phyloP scores from a whole-genome alignment of 768 basidiomycete species.

The Sarcodon aspratus region DNA sequence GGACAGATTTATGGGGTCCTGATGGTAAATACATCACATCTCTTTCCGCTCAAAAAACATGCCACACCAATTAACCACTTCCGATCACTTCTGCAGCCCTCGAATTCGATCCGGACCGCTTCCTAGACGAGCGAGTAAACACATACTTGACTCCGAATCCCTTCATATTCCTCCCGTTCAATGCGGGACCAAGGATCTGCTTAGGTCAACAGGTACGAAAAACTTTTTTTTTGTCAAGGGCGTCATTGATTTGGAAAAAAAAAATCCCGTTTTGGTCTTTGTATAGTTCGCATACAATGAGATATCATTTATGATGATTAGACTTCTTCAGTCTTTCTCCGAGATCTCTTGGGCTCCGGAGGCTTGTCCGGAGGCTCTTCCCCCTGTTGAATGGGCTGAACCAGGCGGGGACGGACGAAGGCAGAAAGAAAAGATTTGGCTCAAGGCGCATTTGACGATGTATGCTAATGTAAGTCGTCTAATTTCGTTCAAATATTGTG shows the following conservation, averaged over 20 bases:
- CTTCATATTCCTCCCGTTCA: conserved; percentile 36
- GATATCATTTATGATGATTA: conserved; percentile 49
- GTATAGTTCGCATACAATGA: conserved; percentile 56
- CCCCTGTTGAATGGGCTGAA: conserved; percentile 34
- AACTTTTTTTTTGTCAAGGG: conserved; percentile 2
- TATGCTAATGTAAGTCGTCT: conserved; percentile 27
- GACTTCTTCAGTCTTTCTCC: conserved; percentile 45
- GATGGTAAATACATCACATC: conserved; percentile 31
- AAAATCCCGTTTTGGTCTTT: conserved; percentile 11
- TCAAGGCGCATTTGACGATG: conserved; percentile 42
- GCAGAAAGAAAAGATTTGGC: conserved; percentile 33
- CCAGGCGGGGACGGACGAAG: conserved; percentile 17
- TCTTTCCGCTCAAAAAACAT: not conserved
- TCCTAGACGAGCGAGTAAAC: conserved; percentile 47
- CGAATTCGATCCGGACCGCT: conserved; percentile 55
- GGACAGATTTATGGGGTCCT: conserved; percentile 55
- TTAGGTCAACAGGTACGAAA: conserved; percentile 23
- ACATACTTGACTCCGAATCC: conserved; percentile 48
- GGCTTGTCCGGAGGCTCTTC: conserved; percentile 27
- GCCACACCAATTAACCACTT: not conserved
- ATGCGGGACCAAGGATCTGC: conserved; percentile 26
- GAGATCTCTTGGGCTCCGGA: conserved; percentile 30
- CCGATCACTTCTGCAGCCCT: conserved; percentile 25
- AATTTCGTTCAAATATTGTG: not conserved
- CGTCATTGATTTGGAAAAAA: conserved; percentile 14